Evolutionary conservation across 2,329 filamentous ascomycete species (phyloP).

Genomic region (Calonectria ilicicola): DNA sequence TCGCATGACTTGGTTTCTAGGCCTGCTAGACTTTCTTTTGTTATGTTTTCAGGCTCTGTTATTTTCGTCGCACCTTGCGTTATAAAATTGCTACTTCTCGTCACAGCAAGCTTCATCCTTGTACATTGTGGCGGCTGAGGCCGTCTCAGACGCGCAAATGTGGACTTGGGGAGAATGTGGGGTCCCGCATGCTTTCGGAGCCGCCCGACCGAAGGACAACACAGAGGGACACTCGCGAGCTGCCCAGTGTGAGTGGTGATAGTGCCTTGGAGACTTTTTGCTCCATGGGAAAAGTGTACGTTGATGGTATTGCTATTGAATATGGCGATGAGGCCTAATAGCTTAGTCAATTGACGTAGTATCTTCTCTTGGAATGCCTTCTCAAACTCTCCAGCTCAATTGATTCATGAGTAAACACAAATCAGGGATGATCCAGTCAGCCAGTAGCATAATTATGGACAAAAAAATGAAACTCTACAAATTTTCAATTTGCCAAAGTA

Average conservation of each 20-base stretch:
- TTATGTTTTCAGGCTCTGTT: background rate
- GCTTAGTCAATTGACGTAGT: background rate
- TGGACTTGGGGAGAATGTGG: slow-evolving; percentile 3
- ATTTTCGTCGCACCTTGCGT: background rate
- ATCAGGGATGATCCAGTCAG: background rate
- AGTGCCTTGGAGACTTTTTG: background rate
- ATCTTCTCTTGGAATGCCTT: background rate
- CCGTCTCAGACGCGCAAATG: background rate
- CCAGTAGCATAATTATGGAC: background rate
- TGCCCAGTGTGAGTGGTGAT: background rate
- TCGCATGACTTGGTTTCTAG: background rate
- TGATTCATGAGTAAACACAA: background rate
- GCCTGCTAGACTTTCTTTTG: background rate
- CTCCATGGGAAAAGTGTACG: background rate
- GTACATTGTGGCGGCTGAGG: background rate
- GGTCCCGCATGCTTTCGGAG: background rate
- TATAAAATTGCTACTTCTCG: slow-evolving; percentile 2
- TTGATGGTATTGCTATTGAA: too few relatives aligned
- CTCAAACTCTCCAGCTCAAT: background rate
- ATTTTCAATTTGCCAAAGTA: too few relatives aligned
- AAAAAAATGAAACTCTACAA: too few relatives aligned
- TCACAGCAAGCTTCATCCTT: background rate
- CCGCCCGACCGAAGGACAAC: background rate
- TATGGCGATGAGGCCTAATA: background rate
- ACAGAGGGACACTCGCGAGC: background rate